These are phyloP conservation scores for Nidularia pulvinata DNA, from an alignment of 768 basidiomycete genomes.

Conservation along the genomic window DNA sequence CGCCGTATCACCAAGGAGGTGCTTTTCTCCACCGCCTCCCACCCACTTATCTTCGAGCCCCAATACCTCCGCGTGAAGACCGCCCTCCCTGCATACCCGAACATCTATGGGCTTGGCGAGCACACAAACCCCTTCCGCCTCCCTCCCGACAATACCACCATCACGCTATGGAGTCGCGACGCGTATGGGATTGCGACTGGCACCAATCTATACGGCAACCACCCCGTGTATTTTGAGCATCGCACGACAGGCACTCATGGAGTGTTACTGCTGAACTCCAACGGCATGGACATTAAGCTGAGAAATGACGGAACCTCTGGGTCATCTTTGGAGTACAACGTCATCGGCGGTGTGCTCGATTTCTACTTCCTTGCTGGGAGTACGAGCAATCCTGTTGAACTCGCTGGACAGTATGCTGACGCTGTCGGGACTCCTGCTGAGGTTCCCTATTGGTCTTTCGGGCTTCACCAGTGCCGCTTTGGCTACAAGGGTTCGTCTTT, in stretches of 20 bases:
- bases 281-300: slow-evolving; percentile 80
- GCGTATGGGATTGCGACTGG: slow-evolving; percentile 55
- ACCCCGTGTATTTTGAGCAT: slow-evolving; percentile 76
- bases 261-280: slow-evolving; percentile 67
- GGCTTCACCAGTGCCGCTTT: slow-evolving; percentile 73
- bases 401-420: slow-evolving; percentile 69
- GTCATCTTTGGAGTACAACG: slow-evolving; percentile 67
- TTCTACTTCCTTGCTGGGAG: slow-evolving; percentile 80
- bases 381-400: slow-evolving; percentile 51
- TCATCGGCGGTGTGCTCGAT: slow-evolving; percentile 77
- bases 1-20: slow-evolving; percentile 49
- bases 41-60: slow-evolving; percentile 72
- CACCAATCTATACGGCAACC: slow-evolving; percentile 71
- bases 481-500: slow-evolving; percentile 51
- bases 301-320: slow-evolving; percentile 31
- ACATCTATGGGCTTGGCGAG: slow-evolving; percentile 82
- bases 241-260: slow-evolving; percentile 66
- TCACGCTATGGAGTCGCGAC: slow-evolving; percentile 68
- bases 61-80: slow-evolving; percentile 79
- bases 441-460: slow-evolving; percentile 76
- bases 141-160: slow-evolving; percentile 39
- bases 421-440: slow-evolving; percentile 67
- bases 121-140: slow-evolving; percentile 69
- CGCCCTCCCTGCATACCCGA: slow-evolving; percentile 52
- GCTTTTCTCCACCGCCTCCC: slow-evolving; percentile 59